These are phyloP conservation scores for Colletotrichum cordylinicola DNA, from an alignment of 2,329 filamentous ascomycete species.

Conservation along the genomic window DNA sequence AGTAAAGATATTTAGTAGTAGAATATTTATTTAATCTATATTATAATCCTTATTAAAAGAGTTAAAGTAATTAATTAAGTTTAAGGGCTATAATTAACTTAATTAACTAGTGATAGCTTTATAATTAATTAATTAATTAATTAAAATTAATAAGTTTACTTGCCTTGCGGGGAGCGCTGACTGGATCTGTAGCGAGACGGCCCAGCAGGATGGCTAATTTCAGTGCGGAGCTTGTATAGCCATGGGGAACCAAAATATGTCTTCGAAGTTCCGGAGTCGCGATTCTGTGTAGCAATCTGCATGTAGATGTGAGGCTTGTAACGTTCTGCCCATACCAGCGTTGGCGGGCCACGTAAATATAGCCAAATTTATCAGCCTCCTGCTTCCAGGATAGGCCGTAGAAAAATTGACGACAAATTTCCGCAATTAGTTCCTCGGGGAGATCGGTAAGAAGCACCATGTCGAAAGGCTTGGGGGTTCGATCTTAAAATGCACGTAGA, in stretches of 20 bases:
- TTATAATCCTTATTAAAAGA: too few species aligned
- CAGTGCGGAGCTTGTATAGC: too few species aligned
- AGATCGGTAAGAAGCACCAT: background rate
- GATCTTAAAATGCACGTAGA: background rate
- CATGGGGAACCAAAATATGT: background rate
- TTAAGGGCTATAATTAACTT: too few species aligned
- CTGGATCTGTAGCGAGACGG: background rate
- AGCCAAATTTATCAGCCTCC: too few species aligned
- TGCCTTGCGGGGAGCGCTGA: too few species aligned
- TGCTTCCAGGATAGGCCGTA: background rate
- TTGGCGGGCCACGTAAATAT: fast-evolving
- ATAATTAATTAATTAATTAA: too few species aligned
- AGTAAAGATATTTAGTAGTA: too few species aligned
- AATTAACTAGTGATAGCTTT: too few species aligned
- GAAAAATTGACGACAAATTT: background rate
- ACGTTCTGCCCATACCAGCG: background rate
- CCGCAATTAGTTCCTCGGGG: background rate
- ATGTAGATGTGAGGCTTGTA: background rate
- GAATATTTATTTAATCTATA: too few species aligned
- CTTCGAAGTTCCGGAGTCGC: background rate
- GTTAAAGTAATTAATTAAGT: too few species aligned
- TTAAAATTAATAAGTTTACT: too few species aligned
- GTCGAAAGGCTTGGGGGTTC: fast-evolving
- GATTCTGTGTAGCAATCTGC: background rate
- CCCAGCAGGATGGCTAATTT: background rate